Base-by-base conservation (phyloP, 768 basidiomycete species). In the Xerocomus potaroensis region DNA sequence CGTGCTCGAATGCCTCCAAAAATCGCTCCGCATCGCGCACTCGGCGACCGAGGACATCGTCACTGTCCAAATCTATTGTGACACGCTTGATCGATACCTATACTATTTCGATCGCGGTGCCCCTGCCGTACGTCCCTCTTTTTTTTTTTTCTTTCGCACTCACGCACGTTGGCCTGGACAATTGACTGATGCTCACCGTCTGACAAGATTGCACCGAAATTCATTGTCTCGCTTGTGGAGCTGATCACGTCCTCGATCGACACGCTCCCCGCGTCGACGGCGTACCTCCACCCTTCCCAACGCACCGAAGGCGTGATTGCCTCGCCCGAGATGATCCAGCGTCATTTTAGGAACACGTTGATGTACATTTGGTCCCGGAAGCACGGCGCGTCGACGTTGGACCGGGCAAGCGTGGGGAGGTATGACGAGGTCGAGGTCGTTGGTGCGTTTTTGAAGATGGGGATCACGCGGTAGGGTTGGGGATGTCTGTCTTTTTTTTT, bases 1-100 rank as follows among this genome's bases (percentile, higher is more conserved):
- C 19, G 94, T 99, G 0, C 73, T 99, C 26, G 96, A 99, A 67
- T 99, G 96, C 62, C 74, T 99, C 26, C 96, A 99, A 65, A 98
- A 98, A 64, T 90, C 93, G 4, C 75, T 98, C 21, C 82, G 95
- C 2, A 97, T 96, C 58, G 96, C 96, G 5, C 93, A 94, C 59
- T 93, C 91, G 3, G 91, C 91, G 21, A 94, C 92, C 43, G 96
- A 98, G 66, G 94, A 97, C 60, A 89, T 98, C 52, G 90, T 96
- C 31, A 97, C 91, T 3, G 86, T 97, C 3, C 95, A 97, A 62
- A 74, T 98, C 8, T 98, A 97, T 64, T 91, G 91, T 54, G 92
- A 97, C 64, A 91, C 95, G 11, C 80, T 99, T 26, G 95, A 99
- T 63, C 88, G 87, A 59, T 98, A 98, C 65, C 71, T 97, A 32